These are phyloP conservation scores for Pseudovirgaria hyperparasitica DNA, from an alignment of 2,329 filamentous ascomycete genomes.

Conservation along the genomic window DNA sequence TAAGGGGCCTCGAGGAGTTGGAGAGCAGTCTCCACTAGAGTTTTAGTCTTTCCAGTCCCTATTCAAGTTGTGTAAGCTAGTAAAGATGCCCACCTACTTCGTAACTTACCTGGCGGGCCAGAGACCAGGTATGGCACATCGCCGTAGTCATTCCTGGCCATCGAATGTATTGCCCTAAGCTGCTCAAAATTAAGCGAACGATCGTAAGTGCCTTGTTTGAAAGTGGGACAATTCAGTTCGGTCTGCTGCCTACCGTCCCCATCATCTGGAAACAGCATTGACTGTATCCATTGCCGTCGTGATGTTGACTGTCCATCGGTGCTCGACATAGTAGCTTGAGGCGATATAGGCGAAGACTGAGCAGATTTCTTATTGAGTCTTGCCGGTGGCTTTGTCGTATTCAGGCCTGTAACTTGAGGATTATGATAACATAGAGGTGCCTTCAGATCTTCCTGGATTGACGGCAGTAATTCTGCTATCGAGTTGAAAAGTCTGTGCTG, in stretches of 20 bases:
- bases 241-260: conserved; percentile 26
- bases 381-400: conserved; percentile 1
- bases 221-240: conserved; percentile 21
- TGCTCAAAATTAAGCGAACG: conserved; percentile 35
- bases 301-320: too few species aligned
- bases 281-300: conserved; percentile 23
- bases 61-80: too few species aligned
- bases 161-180: conserved; percentile 30
- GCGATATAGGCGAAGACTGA: background rate
- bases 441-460: conserved; percentile 2
- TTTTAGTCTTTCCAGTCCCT: conserved; percentile 42
- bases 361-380: background rate
- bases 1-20: conserved; percentile 14
- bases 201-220: conserved; percentile 26
- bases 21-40: conserved; percentile 32
- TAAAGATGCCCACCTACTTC: too few species aligned
- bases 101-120: conserved; percentile 37
- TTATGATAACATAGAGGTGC: too few species aligned
- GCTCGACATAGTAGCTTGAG: conserved; percentile 3
- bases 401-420: background rate
- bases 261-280: conserved; percentile 32
- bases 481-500: conserved; percentile 7
- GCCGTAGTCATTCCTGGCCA: conserved; percentile 29
- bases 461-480: conserved; percentile 6
- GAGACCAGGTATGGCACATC: conserved; percentile 34